Evolutionary conservation across 257 asterid species (phyloP), one percentile per base, ranked within the genome.

Genomic region (Galeopsis tetrahit): DNA sequence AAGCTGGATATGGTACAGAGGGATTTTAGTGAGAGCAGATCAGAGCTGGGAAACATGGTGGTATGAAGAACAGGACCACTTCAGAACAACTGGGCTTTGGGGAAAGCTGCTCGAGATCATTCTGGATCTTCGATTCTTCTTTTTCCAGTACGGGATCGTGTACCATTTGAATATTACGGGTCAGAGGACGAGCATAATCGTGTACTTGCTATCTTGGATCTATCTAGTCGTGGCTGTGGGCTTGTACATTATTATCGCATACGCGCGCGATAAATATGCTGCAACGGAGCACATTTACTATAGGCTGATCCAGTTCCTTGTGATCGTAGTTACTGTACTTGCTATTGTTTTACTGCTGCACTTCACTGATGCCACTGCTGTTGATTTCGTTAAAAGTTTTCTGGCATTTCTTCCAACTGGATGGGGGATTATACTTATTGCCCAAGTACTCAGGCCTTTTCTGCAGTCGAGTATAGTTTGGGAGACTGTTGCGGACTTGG

Each of bases 31-130:
- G 59, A 94, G 84, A 85, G 83, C 97, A 6, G 98, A 92, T 28
- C 90, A 79, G 64, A 88, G 98, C 77, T 92, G 98, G 98, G 98
- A 92, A 75, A 86, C 89, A 10, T 92, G 98, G 98, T 92, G 98
- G 98, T 90, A 92, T 2, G 96, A 92, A 77, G 98, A 92, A 64
- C 97, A 91, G 74, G 96, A 89, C 57, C 97, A 93, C 77, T 83
- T 93, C 78, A 84, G 96, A 79, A 87, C 92, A 49, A 94, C 99
- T 21, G 97, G 99, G 21, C 90, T 94, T 10, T 94, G 99, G 97
- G 97, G 99, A 33, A 94, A 94, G 72, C 68, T 94, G 72, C 81
- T 91, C 77, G 98, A 94, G 83, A 91, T 94, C 40, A 88, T 94
- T 72, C 69, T 94, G 66, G 92, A 91, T 81, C 93, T 94, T 58